phyloP scores from a whole-genome alignment of 1,284 basidiomycete genomes.

The Melampsora americana region DNA sequence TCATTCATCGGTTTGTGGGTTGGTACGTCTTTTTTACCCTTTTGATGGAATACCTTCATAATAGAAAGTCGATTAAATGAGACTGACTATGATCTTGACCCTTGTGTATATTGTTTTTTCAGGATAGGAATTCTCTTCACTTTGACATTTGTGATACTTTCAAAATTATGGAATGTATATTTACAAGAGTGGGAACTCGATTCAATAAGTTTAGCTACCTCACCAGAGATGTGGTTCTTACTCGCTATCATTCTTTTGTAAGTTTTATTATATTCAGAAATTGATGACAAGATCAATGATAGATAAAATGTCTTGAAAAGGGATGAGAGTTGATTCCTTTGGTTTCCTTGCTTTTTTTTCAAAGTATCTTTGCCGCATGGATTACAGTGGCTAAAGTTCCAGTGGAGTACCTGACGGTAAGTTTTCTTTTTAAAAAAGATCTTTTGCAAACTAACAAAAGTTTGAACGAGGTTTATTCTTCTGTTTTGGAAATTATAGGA shows the following conservation, averaged over 20 bases:
- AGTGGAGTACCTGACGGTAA: slow-evolving; percentile 21
- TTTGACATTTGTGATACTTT: slow-evolving; percentile 10
- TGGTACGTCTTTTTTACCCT: slow-evolving; percentile 21
- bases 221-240: slow-evolving; percentile 29
- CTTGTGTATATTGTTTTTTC: neutral
- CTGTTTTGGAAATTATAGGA: neutral
- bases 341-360: neutral
- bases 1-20: slow-evolving; percentile 41
- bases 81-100: neutral
- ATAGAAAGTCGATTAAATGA: neutral
- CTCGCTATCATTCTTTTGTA: slow-evolving; percentile 18
- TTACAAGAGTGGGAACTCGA: slow-evolving; percentile 18
- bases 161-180: slow-evolving; percentile 14
- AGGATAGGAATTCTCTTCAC: slow-evolving; percentile 38
- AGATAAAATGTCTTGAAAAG: neutral
- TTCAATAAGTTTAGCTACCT: neutral
- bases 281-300: neutral
- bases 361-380: slow-evolving; percentile 20
- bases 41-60: neutral
- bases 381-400: slow-evolving; percentile 32
- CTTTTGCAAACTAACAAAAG: neutral
- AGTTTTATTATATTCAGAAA: slow-evolving; percentile 10
- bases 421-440: neutral
- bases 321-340: too few relatives aligned
- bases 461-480: neutral